Evolutionary conservation across 2,329 filamentous ascomycete species (phyloP), one percentile per base, ranked within the genome.

Genomic region (Fonsecaea erecta): DNA sequence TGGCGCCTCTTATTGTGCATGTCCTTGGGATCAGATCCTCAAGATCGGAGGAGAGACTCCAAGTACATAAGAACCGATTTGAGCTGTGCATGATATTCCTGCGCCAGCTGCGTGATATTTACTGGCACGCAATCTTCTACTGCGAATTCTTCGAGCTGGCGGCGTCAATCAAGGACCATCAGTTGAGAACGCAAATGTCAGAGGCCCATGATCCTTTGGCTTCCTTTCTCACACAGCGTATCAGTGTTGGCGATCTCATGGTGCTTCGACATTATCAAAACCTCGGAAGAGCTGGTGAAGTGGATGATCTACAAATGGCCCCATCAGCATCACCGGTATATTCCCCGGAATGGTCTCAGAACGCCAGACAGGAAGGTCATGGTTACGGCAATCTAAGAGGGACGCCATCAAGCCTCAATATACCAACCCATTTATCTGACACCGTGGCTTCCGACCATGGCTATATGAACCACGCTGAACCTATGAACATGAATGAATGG

Each of bases 111-210:
- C 48, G 46, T n/a, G 57, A 60, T 32, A 60, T 60, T 46, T 52
- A 60, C 24, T 60, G 57, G 57, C 57, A 60, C 30, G 57, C 57
- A 12, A 60, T 60, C 30, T 60, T 60, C 32, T 52, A 60, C 32
- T 52, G 43, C 43, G 57, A 52, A 52, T 60, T 60, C 18, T 60
- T 52, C 46, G 57, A 60, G 28, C 43, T 60, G 4, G 57, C 57
- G 14, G 57, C 57, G 7, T 60, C 57, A 3, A 60, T 60, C 57
- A 60, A 60, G 6, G 43, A 60, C 28, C 24, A 52, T 24, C 26
- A 52, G 11, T 28, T 60, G 40, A 32, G 40, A n/a, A 52, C 46
- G n/a, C 28, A 60, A 3, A 60, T 52, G 40, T 60, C 57, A 26
- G 57, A 60, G n/a, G 57, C 57, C 26, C 57, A 60, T 24, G 57